Conservation (phyloP, 2,329 filamentous ascomycete species). For the Aspergillus pseudonomiae region DNA sequence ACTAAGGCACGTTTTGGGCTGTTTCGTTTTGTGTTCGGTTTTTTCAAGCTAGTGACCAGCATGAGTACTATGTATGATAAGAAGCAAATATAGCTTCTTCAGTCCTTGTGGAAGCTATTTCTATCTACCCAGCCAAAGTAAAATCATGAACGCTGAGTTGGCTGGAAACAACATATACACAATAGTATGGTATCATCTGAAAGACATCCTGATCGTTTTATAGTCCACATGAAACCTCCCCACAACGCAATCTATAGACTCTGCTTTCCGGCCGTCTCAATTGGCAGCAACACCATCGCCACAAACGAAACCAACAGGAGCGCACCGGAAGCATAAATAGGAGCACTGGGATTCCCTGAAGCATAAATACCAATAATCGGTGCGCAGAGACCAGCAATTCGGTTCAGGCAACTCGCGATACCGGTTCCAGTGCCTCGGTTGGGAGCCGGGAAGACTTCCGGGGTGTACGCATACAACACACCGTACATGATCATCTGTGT, state of each 20-base stretch:
- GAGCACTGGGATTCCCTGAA: slow-evolving; percentile 39
- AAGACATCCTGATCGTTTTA: not conserved
- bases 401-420: slow-evolving; percentile 43
- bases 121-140: not conserved
- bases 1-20: no score
- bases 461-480: slow-evolving; percentile 58
- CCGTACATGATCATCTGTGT: slow-evolving; percentile 59
- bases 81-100: no score
- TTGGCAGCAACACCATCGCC: slow-evolving; percentile 47
- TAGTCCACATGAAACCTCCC: not conserved
- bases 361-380: slow-evolving; percentile 48
- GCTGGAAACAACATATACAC: not conserved
- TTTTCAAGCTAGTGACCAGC: no score
- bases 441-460: slow-evolving; percentile 57
- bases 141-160: no score
- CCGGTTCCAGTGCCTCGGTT: slow-evolving; percentile 56
- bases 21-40: no score
- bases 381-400: slow-evolving; percentile 46
- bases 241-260: slow-evolving; percentile 31
- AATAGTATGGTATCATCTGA: not conserved
- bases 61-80: no score
- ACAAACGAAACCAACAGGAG: slow-evolving; percentile 46
- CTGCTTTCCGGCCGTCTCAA: slow-evolving; percentile 47
- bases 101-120: no score
- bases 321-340: slow-evolving; percentile 48